A percentile compares a stretch with the other conserved stretches of the same genome.
These are phyloP conservation scores for Umbelopsis sp. DNA, from an alignment of 192 early-diverging fungal species.

Conservation along the genomic window DNA sequence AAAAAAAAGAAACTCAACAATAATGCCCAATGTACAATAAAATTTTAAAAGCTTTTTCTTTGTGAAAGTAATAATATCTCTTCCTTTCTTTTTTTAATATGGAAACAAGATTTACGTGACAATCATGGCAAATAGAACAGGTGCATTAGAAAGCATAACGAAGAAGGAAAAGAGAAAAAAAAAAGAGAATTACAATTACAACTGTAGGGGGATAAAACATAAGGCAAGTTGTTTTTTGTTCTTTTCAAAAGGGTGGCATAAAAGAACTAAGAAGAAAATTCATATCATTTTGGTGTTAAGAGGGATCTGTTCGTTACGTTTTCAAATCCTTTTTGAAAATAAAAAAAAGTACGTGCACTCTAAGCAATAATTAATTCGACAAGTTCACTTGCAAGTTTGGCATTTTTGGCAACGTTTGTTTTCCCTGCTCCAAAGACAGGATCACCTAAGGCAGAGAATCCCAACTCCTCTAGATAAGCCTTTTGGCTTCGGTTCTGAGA, in stretches of 20 bases:
- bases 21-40: too few species aligned
- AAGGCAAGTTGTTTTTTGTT: too few species aligned
- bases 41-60: neutral
- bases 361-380: conserved; percentile 53
- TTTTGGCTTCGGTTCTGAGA: conserved; percentile 45
- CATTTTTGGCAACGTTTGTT: conserved; percentile 50
- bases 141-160: too few species aligned
- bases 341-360: neutral
- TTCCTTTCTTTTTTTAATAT: too few species aligned
- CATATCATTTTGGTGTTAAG: too few species aligned
- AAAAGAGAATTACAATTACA: too few species aligned
- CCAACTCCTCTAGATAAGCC: conserved; percentile 51
- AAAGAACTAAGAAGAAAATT: too few species aligned
- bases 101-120: neutral
- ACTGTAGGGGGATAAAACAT: too few species aligned
- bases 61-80: neutral
- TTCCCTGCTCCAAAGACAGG: conserved; percentile 43
- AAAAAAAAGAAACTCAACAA: too few species aligned
- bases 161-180: too few species aligned
- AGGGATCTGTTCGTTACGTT: too few species aligned
- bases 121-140: neutral
- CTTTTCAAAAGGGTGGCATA: neutral
- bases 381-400: conserved; percentile 51
- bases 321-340: too few species aligned
- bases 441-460: conserved; percentile 52